Evolutionary conservation across 2,329 filamentous ascomycete species (phyloP), one percentile per base, ranked within the genome.

Genomic region (Cryphonectria nitschkei): DNA sequence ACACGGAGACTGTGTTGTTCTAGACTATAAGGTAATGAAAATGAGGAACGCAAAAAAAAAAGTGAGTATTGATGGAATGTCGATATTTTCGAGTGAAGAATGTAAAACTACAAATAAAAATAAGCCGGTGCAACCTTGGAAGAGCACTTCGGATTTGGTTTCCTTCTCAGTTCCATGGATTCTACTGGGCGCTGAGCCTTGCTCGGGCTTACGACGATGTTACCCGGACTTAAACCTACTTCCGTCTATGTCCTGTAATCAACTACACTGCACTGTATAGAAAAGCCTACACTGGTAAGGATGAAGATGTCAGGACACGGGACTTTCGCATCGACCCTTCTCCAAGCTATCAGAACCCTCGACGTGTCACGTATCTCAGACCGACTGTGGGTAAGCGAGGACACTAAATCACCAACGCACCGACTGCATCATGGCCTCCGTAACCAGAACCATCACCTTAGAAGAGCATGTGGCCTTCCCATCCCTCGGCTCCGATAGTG

Each of bases 401-500:
- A 29, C 11, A 56, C 13, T 5, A 56, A n/a, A n/a, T 7, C 22
- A 7, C 26, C 52, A 32, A 32, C 16, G 7, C 32, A n/a, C 9
- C 19, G 5, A 14, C 13, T 9, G 3, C 7, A 37, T 22, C 13
- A 61, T 61, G 52, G 52, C n/a, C 11, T 16, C 32, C 19, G 14
- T 19, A 34, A 61, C 58, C 7, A 34, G 58, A n/a, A 61, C 58
- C 2, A 82, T 83, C 63, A 77, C 81, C 13, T 79, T 83, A 32
- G 82, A 83, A 72, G 82, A 84, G 70, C 81, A 83, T 70, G 79
- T 77, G 74, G 71, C 77, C 61, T 75, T 77, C 64, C 67, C 73
- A 68, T 75, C 63, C 62, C 70, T 61, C 19, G 58, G 58, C 58
- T 61, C 58, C 19, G 58, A 61, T 7, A 61, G 58, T 19, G 4